Evolutionary conservation across 768 basidiomycete species (phyloP).

Genomic region (Russula brevipes): DNA sequence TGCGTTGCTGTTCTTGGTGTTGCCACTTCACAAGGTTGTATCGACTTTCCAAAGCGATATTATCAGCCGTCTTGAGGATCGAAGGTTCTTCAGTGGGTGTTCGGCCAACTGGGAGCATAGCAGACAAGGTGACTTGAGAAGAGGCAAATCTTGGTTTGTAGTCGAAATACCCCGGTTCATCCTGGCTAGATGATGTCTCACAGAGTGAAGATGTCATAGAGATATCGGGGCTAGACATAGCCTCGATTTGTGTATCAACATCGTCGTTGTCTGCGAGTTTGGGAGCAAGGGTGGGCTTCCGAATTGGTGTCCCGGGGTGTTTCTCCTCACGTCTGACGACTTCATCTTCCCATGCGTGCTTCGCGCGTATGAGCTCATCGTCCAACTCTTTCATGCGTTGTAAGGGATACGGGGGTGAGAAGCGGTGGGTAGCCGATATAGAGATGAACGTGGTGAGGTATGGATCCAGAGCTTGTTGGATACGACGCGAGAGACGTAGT

Average conservation of each 20-base stretch:
- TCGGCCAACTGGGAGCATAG: conserved; percentile 30
- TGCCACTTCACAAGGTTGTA: conserved; percentile 68
- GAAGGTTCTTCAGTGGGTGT: conserved; percentile 36
- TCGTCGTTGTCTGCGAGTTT: conserved; percentile 37
- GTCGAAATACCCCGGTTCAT: conserved; percentile 41
- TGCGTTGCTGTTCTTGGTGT: conserved; percentile 79
- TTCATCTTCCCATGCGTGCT: conserved; percentile 83
- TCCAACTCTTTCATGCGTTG: conserved; percentile 86
- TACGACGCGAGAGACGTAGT: conserved; percentile 63
- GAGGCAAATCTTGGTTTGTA: conserved; percentile 32
- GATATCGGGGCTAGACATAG: conserved; percentile 36
- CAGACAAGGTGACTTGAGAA: conserved; percentile 27
- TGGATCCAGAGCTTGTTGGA: conserved; percentile 75
- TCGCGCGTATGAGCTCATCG: conserved; percentile 61
- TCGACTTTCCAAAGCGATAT: conserved; percentile 71
- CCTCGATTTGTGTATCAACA: conserved; percentile 65
- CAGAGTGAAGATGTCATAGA: conserved; percentile 39
- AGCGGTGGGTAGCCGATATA: conserved; percentile 86
- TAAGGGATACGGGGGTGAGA: conserved; percentile 88
- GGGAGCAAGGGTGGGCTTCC: conserved; percentile 11
- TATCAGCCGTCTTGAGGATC: conserved; percentile 55
- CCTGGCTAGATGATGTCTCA: conserved; percentile 26
- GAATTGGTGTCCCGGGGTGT: conserved; percentile 30
- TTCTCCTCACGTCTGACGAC: conserved; percentile 72
- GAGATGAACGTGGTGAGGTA: conserved; percentile 88